Evolutionary conservation across 1,284 basidiomycete species (phyloP), one percentile per base, ranked within the genome.

Genomic region (Naganishia liquefaciens): DNA sequence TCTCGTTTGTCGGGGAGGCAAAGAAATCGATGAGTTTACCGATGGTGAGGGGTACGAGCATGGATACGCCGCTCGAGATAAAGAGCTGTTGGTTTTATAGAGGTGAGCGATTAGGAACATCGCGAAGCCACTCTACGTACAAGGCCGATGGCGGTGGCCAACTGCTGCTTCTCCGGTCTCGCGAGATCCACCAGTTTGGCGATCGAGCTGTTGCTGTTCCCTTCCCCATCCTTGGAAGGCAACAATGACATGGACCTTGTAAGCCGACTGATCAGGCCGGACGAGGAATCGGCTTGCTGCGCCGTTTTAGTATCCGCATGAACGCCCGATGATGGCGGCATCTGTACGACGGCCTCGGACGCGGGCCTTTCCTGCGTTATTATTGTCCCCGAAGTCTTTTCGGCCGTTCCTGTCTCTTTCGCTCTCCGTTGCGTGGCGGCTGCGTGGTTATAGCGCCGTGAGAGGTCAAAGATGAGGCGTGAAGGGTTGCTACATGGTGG

Each of bases 21-120:
- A 94, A 96, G 77, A 90, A 93, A 78, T 95, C 93, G 68, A 96
- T 95, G 54, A 96, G 82, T 75, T 87, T 90, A 27, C 93, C 93
- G 70, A 95, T 88, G 0, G 91, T 91, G 71, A 95, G 85, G 0
- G 93, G 93, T 11, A 96, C 85, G 67, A 88, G 88, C 86, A 98
- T 90, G 10, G 92, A 90, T 15, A 99, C 91, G 2, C 78, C 77
- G 49, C 76, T 77, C 7, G 77, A 78, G 17, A 80, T 70, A 40
- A 80, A 58, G 25, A 80, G 71, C 73, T 77, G 63, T 0, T n/a
- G n/a, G n/a, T n/a, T n/a, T n/a, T n/a, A n/a, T n/a, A 5, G 46
- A 40, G 63, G 40, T 21, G 39, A 50, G 13, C 43, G 23, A 10
- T 62, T 39, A 60, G 42, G n/a, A n/a, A n/a, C n/a, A n/a, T n/a